Evolutionary conservation across 192 early-diverging fungal genomes (phyloP).

Genomic region (Backusella mclennaniae): DNA sequence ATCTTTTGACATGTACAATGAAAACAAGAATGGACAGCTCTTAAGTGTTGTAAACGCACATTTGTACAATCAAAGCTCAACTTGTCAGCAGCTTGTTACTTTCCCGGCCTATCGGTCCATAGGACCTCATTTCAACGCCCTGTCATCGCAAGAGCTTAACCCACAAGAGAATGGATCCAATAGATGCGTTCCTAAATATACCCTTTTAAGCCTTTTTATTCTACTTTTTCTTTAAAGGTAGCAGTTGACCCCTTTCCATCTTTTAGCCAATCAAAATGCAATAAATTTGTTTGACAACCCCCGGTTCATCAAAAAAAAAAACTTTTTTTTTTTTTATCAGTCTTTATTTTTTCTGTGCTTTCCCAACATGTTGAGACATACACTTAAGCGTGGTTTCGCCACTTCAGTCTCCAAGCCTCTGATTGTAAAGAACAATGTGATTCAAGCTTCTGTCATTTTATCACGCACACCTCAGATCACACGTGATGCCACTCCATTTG

Average conservation of each 20-base stretch:
- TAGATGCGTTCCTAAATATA: not conserved
- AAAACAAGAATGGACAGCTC: not conserved
- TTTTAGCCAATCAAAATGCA: not conserved
- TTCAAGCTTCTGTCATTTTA: constrained; percentile 63
- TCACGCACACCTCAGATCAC: constrained; percentile 68
- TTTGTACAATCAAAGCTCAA: not conserved
- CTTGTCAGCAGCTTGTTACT: not conserved
- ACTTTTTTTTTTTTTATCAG: not conserved
- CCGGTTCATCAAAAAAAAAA: not conserved
- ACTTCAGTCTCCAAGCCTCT: constrained; percentile 21
- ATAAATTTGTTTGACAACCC: constrained; percentile 8
- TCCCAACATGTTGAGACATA: not conserved
- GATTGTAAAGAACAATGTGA: constrained; percentile 40
- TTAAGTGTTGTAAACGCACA: not conserved
- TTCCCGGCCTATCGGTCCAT: not conserved
- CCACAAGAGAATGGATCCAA: not conserved
- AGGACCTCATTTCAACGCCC: not conserved
- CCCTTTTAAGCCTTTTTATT: not conserved
- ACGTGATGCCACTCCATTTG: constrained; percentile 59
- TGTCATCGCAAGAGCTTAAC: not conserved
- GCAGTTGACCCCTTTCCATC: not conserved
- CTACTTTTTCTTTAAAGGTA: not conserved
- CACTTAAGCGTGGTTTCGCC: constrained; percentile 13
- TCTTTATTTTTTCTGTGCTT: not conserved
- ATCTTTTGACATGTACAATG: not conserved